Base-by-base conservation (phyloP, 495 filamentous ascomycete species). In the Penicillium flavigenum region DNA sequence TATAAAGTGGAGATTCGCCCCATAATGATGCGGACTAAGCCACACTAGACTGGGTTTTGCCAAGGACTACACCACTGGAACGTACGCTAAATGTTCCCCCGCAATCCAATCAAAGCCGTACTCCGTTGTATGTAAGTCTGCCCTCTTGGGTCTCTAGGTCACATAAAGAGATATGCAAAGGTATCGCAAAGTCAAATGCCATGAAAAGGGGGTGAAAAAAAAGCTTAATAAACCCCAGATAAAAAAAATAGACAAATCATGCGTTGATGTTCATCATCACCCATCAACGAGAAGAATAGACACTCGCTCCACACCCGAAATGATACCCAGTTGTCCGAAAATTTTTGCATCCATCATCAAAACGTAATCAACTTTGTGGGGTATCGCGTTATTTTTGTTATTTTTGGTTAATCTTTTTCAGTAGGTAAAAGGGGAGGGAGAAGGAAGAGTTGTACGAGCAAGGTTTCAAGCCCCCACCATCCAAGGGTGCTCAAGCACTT, bases 401-500 rank as follows among this genome's bases (percentile, higher is more conserved):
- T 31, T 11, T 34, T 34, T 32, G 0, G 27, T 29, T 29, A 29
- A 8, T 29, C 0, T 44, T 44, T 39, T 41, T 64, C 58, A 62
- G 58, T 49, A 65, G 47, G 11, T 32, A 46, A 26, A 56, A 41
- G 38, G 46, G 39, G 24, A 47, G 43, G 19, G 36, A 49, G 38
- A 43, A 43, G 38, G 27, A 39, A 52, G 24, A 19, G 16, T 6
- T 8, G n/a, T 16, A 42, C 11, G 44, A n/a, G 34, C 17, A 8
- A 10, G 12, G 27, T 14, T 47, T 69, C 50, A 73, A 38, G 43
- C 59, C 47, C 64, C 69, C 4, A 55, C 49, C 76, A 79, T 75
- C 94, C 94, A 98, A 16, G 86, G 81, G 75, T 97, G 93, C 16
- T 89, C 86, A 55, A 95, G 71, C 12, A 98, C 91, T 65, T 90